Conservation (phyloP, 176 grass and related monocot genomes). For the Metroxylon sagu region DNA sequence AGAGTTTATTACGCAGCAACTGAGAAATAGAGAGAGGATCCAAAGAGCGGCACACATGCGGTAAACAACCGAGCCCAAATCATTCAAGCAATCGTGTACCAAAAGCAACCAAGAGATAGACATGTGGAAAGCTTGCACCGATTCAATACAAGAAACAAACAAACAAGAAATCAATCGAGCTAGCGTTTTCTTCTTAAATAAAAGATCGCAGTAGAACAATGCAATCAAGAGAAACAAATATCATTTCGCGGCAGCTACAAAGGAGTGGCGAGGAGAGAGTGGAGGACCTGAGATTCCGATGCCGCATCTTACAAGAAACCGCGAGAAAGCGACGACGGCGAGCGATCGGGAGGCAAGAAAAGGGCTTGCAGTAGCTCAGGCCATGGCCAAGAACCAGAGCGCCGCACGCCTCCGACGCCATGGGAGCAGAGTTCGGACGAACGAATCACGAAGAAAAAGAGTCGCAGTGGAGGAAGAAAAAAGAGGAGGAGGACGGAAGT, state of each 20-base stretch:
- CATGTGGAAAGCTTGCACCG: no score
- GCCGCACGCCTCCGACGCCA: conserved; percentile 20
- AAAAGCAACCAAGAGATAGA: no score
- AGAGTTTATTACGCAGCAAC: not conserved
- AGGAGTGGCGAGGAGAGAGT: not conserved
- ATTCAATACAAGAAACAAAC: no score
- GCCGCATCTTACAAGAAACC: conserved; percentile 31
- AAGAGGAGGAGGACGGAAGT: no score
- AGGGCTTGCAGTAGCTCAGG: conserved; percentile 17
- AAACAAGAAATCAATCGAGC: no score
- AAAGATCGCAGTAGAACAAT: not conserved
- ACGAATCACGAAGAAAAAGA: no score
- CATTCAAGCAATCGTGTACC: no score
- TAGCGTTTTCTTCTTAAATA: no score
- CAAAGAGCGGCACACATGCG: not conserved
- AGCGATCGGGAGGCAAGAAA: conserved; percentile 4
- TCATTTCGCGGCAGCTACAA: not conserved
- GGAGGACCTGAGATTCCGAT: conserved; percentile 40
- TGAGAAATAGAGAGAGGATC: not conserved
- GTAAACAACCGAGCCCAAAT: conserved; percentile 7
- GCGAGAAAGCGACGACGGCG: conserved; percentile 5
- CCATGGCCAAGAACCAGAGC: conserved; percentile 21
- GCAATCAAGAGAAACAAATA: not conserved
- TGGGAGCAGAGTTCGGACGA: not conserved
- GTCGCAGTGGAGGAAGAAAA: no score